Conservation (phyloP, 1,139 yeast species). For the Saccharomycopsis crataegensis region DNA sequence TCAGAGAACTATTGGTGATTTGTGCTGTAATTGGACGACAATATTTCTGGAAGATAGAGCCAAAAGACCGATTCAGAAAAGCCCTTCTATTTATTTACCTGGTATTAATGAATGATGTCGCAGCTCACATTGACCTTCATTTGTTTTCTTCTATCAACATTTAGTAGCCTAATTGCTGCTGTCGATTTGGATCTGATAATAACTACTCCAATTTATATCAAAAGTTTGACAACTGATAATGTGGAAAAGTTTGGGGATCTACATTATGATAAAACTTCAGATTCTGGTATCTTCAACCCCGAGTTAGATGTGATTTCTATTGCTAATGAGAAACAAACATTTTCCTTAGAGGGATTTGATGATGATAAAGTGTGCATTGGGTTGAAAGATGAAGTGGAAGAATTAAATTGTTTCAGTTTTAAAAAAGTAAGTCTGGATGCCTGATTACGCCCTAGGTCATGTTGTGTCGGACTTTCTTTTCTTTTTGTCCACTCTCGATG, state of each 20-base stretch:
- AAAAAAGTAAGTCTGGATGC: neutral
- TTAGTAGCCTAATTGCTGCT: neutral
- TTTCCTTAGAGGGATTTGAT: neutral
- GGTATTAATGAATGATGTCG: too few species aligned
- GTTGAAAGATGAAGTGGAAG: neutral
- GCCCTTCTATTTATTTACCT: too few species aligned
- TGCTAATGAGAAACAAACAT: too few species aligned
- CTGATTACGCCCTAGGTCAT: neutral
- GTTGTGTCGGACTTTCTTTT: too few species aligned
- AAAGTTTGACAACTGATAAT: neutral
- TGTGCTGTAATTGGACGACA: too few species aligned
- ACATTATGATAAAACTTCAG: neutral
- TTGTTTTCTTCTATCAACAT: too few species aligned
- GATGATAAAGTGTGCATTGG: conserved; percentile 10
- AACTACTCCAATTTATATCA: neutral
- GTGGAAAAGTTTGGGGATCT: neutral
- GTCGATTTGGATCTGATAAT: neutral
- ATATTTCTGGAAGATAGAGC: too few species aligned
- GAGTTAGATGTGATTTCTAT: neutral
- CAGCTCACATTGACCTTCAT: too few species aligned
- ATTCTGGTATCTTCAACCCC: neutral
- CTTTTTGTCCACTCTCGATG: neutral
- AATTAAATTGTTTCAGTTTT: conserved; percentile 11
- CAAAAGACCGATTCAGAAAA: too few species aligned
- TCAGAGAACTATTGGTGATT: too few species aligned